phyloP scores from a whole-genome alignment of 176 grass and related monocot species.

The Oryza longistaminata region DNA sequence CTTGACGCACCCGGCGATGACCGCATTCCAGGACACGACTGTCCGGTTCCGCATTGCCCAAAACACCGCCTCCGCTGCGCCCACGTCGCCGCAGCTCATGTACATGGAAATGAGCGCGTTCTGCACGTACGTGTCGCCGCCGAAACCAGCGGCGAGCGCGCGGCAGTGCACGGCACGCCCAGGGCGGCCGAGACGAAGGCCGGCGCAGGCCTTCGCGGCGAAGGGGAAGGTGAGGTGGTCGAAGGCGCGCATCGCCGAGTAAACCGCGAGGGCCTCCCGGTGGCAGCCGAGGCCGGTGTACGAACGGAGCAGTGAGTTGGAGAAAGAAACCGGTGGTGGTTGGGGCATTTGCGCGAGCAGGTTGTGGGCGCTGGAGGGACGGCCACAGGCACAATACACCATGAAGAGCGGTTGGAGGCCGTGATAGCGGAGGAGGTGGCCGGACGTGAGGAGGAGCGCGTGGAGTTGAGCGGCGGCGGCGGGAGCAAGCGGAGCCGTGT shows the following conservation, averaged over 20 bases:
- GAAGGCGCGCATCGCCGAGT: constrained; percentile 50
- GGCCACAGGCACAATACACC: constrained; percentile 19
- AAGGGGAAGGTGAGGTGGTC: constrained; percentile 75
- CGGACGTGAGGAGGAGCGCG: constrained; percentile 51
- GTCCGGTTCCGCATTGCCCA: constrained; percentile 36
- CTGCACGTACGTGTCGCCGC: constrained; percentile 56
- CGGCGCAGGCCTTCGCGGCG: constrained; percentile 58
- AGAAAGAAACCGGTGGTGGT: constrained; percentile 14
- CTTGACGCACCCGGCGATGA: constrained; percentile 50
- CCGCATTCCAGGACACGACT: constrained; percentile 61
- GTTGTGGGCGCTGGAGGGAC: constrained; percentile 35
- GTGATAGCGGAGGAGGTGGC: constrained; percentile 29
- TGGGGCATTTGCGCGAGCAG: constrained; percentile 56
- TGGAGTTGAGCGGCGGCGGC: constrained; percentile 41
- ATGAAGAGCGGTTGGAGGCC: constrained; percentile 19
- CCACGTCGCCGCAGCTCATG: constrained; percentile 51
- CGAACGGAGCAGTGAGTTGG: constrained; percentile 60
- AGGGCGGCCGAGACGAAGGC: constrained; percentile 29
- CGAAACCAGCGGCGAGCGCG: constrained; percentile 48
- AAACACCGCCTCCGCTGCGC: constrained; percentile 42
- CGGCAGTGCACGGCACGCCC: constrained; percentile 52
- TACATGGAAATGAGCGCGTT: constrained; percentile 64
- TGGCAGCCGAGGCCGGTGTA: constrained; percentile 38
- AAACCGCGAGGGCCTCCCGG: constrained; percentile 46
- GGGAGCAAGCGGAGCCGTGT: constrained; percentile 28